Evolutionary conservation across 2,329 filamentous ascomycete species (phyloP).

Genomic region (Colletotrichum liaoningense): DNA sequence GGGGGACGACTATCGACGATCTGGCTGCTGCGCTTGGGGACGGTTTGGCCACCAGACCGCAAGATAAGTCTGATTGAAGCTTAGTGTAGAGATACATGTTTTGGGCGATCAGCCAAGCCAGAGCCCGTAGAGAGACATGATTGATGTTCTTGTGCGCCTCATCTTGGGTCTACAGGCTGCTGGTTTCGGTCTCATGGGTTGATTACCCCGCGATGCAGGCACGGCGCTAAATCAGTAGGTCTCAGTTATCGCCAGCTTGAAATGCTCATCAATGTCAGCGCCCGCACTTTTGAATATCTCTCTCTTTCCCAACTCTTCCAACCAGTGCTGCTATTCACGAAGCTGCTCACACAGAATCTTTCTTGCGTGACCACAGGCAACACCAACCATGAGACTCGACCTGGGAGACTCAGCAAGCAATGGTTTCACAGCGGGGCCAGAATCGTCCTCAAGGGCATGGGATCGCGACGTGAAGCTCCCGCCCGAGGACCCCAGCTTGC

Average conservation of each 20-base stretch:
- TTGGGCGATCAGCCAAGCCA: neutral
- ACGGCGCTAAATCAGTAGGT: neutral
- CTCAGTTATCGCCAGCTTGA: neutral
- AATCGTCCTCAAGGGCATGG: neutral
- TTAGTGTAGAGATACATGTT: neutral
- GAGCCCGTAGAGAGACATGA: neutral
- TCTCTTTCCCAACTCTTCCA: neutral
- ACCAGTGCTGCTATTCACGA: neutral
- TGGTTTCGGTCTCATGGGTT: neutral
- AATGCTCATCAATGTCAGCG: neutral
- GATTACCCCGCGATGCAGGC: neutral
- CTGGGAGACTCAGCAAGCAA: neutral
- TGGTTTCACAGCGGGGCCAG: neutral
- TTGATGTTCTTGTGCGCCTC: neutral
- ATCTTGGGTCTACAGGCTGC: neutral
- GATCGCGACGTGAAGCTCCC: neutral
- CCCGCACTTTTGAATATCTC: neutral
- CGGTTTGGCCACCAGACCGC: constrained; percentile 57
- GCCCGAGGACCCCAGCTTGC: neutral
- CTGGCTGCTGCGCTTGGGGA: constrained; percentile 63
- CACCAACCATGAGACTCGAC: neutral
- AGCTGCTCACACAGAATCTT: neutral
- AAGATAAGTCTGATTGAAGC: constrained; percentile 41
- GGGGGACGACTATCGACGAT: constrained; percentile 67
- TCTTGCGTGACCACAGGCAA: neutral